A percentile compares a stretch with the other conserved stretches of the same genome.
phyloP scores from a whole-genome alignment of 441 rosid genomes.

The Viola pubescens region DNA sequence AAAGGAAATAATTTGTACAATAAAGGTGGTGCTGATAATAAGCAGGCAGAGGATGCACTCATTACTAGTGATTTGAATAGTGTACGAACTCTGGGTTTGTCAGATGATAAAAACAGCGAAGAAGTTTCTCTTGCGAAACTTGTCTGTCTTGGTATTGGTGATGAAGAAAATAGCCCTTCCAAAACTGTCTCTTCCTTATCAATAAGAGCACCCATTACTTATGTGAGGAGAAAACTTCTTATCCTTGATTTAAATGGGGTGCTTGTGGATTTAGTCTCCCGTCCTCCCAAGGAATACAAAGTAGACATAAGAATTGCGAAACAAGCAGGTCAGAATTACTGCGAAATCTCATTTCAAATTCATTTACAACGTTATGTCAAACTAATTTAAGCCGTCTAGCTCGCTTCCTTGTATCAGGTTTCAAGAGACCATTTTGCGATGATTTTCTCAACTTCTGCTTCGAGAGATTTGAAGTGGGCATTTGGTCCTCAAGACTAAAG shows the following conservation, averaged over 20 bases:
- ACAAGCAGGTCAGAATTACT: conserved; percentile 42
- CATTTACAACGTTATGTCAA: conserved; percentile 5
- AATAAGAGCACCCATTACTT: conserved; percentile 13
- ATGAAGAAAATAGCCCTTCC: conserved; percentile 11
- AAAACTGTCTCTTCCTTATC: conserved; percentile 17
- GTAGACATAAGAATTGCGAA: conserved; percentile 47
- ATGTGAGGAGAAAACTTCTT: conserved; percentile 43
- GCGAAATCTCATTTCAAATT: not conserved
- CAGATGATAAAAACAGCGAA: conserved; percentile 20
- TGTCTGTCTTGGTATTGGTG: conserved; percentile 12
- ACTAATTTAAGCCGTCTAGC: conserved; percentile 4
- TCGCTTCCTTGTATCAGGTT: conserved; percentile 37
- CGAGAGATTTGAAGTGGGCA: conserved; percentile 76
- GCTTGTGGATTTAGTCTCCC: conserved; percentile 57
- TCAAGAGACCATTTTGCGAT: conserved; percentile 57
- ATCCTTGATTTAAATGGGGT: conserved; percentile 85
- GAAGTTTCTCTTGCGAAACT: conserved; percentile 11
- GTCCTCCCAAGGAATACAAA: conserved; percentile 28
- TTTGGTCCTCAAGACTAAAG: conserved; percentile 78
- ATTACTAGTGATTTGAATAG: not conserved
- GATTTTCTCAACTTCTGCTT: conserved; percentile 72
- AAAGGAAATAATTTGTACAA: not conserved
- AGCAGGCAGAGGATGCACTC: not conserved
- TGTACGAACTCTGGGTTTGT: not conserved
- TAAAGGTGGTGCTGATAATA: not conserved